Evolutionary conservation across 2,329 filamentous ascomycete species (phyloP).

Genomic region (Aspergillus quadrilineatus): DNA sequence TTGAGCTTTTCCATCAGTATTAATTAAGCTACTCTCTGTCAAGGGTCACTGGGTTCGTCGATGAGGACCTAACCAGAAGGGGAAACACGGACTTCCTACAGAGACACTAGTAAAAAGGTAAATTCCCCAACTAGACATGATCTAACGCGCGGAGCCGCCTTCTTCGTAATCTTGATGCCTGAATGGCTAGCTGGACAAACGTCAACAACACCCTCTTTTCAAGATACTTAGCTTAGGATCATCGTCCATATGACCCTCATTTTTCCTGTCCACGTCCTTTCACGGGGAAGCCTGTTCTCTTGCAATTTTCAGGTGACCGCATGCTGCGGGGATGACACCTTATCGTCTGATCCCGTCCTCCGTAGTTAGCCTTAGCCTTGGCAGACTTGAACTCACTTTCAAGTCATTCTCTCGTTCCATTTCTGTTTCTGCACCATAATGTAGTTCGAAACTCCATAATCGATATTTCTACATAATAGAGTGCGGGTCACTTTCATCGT

Average conservation of each 20-base stretch:
- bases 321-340: slow-evolving; percentile 19
- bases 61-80: too few relatives aligned
- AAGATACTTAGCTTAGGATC: neutral
- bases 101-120: too few relatives aligned
- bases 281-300: neutral
- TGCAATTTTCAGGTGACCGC: slow-evolving; percentile 4
- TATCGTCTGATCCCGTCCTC: slow-evolving; percentile 23
- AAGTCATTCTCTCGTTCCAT: neutral
- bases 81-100: too few relatives aligned
- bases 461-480: slow-evolving; percentile 15
- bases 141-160: too few relatives aligned
- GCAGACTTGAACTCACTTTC: slow-evolving; percentile 3
- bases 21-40: too few relatives aligned
- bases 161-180: neutral
- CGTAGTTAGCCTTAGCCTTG: neutral
- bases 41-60: too few relatives aligned
- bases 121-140: too few relatives aligned
- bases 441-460: slow-evolving; percentile 11
- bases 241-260: slow-evolving; percentile 4
- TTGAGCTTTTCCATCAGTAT: too few relatives aligned
- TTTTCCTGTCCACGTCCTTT: neutral
- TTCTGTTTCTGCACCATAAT: slow-evolving; percentile 9
- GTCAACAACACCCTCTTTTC: neutral
- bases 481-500: slow-evolving; percentile 20
- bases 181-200: neutral